Evolutionary conservation across 768 basidiomycete genomes (phyloP).

Genomic region (Heimioporus sp.): DNA sequence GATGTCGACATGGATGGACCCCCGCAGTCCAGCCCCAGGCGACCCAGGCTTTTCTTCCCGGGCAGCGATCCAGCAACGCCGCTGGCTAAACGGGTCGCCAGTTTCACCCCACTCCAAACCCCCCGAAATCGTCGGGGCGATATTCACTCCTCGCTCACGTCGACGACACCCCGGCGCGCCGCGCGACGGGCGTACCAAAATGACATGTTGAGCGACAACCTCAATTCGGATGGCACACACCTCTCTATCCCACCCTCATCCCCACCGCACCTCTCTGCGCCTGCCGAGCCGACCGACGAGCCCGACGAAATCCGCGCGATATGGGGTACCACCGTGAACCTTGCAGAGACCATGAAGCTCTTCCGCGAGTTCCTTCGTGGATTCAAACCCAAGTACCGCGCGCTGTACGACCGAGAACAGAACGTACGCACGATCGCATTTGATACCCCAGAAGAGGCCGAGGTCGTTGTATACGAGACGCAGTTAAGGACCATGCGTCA

Average conservation of each 20-base stretch:
- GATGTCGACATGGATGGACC: slow-evolving; percentile 52
- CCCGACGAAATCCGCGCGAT: slow-evolving; percentile 88
- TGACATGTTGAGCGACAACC: slow-evolving; percentile 31
- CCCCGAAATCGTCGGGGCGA: slow-evolving; percentile 42
- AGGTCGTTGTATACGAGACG: slow-evolving; percentile 69
- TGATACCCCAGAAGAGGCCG: slow-evolving; percentile 62
- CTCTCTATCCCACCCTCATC: slow-evolving; percentile 60
- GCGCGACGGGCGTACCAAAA: slow-evolving; percentile 19
- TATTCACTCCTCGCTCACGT: slow-evolving; percentile 31
- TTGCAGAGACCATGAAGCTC: slow-evolving; percentile 86
- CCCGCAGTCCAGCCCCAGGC: slow-evolving; percentile 12
- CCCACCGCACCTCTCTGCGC: slow-evolving; percentile 56
- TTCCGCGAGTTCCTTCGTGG: slow-evolving; percentile 88
- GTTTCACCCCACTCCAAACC: slow-evolving; percentile 34
- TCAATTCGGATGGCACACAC: slow-evolving; percentile 57
- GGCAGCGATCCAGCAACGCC: slow-evolving; percentile 43
- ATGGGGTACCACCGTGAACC: slow-evolving; percentile 96
- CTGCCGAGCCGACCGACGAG: slow-evolving; percentile 60
- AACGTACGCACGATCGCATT: slow-evolving; percentile 51
- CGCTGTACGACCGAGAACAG: slow-evolving; percentile 63
- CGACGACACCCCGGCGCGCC: slow-evolving; percentile 28
- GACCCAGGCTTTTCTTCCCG: slow-evolving; percentile 23
- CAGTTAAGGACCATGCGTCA: slow-evolving; percentile 85
- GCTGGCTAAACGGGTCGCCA: slow-evolving; percentile 38
- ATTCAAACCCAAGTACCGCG: slow-evolving; percentile 91